A percentile compares a stretch with the other conserved stretches of the same genome.
phyloP scores from a whole-genome alignment of 768 basidiomycete genomes.

The Leccinum longicurvipes region DNA sequence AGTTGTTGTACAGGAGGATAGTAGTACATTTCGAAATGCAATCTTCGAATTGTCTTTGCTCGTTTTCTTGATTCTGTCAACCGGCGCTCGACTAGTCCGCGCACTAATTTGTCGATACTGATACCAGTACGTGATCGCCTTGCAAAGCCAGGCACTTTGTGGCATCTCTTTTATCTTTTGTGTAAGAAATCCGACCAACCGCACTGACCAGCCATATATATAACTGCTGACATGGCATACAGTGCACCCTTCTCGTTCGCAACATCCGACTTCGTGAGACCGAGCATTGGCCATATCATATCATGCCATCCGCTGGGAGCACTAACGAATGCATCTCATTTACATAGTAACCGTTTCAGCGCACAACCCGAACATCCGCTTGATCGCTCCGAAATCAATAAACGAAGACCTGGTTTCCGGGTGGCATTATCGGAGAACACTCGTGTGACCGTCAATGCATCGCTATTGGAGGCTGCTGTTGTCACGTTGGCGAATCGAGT shows the following conservation, averaged over 20 bases:
- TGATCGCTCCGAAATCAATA: not conserved
- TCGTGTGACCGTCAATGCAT: not conserved
- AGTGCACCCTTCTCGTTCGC: not conserved
- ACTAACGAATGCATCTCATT: conserved; percentile 82
- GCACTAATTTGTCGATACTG: not conserved
- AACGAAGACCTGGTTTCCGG: not conserved
- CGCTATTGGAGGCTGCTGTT: not conserved
- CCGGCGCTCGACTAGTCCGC: not conserved
- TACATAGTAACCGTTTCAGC: not conserved
- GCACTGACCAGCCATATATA: no score
- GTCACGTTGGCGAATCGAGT: no score
- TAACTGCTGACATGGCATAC: not conserved
- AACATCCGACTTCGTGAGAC: not conserved
- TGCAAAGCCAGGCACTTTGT: not conserved
- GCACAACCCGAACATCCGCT: not conserved
- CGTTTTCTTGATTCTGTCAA: not conserved
- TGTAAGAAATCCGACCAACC: not conserved
- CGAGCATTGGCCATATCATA: not conserved
- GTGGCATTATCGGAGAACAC: not conserved
- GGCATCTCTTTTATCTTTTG: not conserved
- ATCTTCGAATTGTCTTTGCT: not conserved
- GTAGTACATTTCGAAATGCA: not conserved
- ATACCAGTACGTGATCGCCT: not conserved
- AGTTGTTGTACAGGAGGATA: no score
- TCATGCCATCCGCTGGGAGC: not conserved